A percentile compares a stretch with the other conserved stretches of the same genome.
phyloP scores from a whole-genome alignment of 768 basidiomycete species.

The Daedalea quercina region DNA sequence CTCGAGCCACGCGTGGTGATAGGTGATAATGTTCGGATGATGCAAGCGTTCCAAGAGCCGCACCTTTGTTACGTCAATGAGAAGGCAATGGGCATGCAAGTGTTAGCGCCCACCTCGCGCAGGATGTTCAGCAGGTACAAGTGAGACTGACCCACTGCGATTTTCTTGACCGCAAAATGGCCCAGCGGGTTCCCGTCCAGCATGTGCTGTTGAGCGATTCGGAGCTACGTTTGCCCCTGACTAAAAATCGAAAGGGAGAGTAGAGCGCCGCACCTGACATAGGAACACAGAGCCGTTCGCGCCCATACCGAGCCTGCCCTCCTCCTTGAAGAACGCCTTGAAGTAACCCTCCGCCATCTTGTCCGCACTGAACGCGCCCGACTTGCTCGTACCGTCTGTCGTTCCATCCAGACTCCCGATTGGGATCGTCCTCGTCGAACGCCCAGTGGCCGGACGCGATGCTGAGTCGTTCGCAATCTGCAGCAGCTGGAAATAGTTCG shows the following conservation, averaged over 20 bases:
- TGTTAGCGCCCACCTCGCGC: conserved; percentile 44
- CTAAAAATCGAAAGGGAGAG: not conserved
- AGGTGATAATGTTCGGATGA: conserved; percentile 92
- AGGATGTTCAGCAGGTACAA: conserved; percentile 78
- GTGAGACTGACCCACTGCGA: conserved; percentile 89
- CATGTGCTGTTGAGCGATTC: conserved; percentile 48
- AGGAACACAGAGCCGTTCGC: conserved; percentile 89
- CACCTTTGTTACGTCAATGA: conserved; percentile 39
- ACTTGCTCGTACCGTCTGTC: not conserved
- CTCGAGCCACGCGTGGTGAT: conserved; percentile 95
- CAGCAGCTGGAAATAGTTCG: conserved; percentile 79
- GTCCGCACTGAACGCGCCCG: conserved; percentile 52
- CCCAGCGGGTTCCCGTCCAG: conserved; percentile 83
- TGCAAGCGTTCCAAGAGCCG: conserved; percentile 79
- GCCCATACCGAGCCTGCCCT: conserved; percentile 87
- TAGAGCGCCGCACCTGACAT: conserved; percentile 55
- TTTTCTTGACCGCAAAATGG: conserved; percentile 93
- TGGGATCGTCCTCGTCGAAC: not conserved
- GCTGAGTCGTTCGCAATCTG: conserved; percentile 61
- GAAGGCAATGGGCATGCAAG: not conserved
- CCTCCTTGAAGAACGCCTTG: conserved; percentile 87
- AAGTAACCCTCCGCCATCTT: conserved; percentile 91
- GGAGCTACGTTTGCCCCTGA: not conserved
- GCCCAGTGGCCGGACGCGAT: conserved; percentile 22
- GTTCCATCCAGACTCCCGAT: not conserved